Percentiles rank a stretch among this genome's conserved stretches.
phyloP scores from a whole-genome alignment of 2,329 filamentous ascomycete genomes.

The Septoria linicola region DNA sequence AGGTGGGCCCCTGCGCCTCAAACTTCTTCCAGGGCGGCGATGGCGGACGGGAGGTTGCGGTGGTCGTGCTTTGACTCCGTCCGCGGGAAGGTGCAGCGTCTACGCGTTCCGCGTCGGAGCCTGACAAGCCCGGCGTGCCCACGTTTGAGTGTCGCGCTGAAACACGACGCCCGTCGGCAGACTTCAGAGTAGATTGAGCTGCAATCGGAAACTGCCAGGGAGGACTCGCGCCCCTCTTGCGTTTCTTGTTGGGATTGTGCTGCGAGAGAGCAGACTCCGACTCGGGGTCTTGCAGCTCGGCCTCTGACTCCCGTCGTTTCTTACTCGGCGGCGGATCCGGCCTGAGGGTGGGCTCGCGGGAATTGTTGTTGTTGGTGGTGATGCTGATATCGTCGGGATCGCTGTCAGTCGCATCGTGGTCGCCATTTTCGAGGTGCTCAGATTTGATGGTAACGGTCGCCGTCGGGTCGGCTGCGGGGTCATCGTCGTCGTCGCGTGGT shows the following conservation, averaged over 20 bases:
- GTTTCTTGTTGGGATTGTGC: slow-evolving; percentile 57
- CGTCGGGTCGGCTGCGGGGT: slow-evolving; percentile 9
- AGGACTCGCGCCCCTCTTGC: slow-evolving; percentile 47
- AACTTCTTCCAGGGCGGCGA: slow-evolving; percentile 95
- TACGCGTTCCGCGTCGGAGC: slow-evolving; percentile 24
- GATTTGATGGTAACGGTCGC: slow-evolving; percentile 11
- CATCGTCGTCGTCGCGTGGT: slow-evolving; percentile 9
- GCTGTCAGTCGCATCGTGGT: slow-evolving; percentile 1
- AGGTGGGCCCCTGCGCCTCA: slow-evolving; percentile 80
- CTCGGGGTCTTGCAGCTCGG: slow-evolving; percentile 22
- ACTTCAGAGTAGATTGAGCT: slow-evolving; percentile 34
- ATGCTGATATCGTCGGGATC: neutral
- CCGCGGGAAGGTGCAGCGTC: slow-evolving; percentile 10
- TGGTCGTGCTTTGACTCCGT: slow-evolving; percentile 26
- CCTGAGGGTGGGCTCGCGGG: slow-evolving; percentile 22
- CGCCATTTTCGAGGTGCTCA: slow-evolving; percentile 11
- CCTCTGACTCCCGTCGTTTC: slow-evolving; percentile 33
- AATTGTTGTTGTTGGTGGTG: slow-evolving; percentile 1
- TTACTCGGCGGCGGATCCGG: slow-evolving; percentile 32
- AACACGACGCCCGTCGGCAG: slow-evolving; percentile 35
- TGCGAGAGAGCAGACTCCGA: slow-evolving; percentile 14
- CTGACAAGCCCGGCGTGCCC: slow-evolving; percentile 28
- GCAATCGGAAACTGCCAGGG: slow-evolving; percentile 37
- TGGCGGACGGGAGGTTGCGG: slow-evolving; percentile 48
- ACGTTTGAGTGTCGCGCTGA: slow-evolving; percentile 34